A percentile compares a stretch with the other conserved stretches of the same genome.
These are phyloP conservation scores for Rhizopogon roseolus DNA, from an alignment of 768 basidiomycete genomes.

Conservation along the genomic window DNA sequence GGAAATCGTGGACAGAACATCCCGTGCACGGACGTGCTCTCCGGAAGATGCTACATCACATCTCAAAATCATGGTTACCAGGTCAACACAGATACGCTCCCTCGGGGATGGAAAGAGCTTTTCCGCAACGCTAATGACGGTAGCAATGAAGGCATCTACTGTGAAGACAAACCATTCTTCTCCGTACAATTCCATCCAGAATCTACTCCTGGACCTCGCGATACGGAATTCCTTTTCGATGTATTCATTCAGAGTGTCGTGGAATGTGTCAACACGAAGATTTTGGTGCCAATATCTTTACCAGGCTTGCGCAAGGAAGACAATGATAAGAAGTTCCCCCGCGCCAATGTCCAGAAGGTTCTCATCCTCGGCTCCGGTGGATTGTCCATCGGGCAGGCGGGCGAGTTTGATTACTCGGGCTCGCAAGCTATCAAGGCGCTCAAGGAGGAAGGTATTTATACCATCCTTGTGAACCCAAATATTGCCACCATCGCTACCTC, in stretches of 20 bases:
- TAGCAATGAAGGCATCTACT: slow-evolving; percentile 97
- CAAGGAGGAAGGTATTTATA: slow-evolving; percentile 98
- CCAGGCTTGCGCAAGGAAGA: slow-evolving; percentile 81
- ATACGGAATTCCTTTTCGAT: slow-evolving; percentile 98
- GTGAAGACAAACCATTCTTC: slow-evolving; percentile 89
- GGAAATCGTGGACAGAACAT: slow-evolving; percentile 99
- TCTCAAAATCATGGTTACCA: slow-evolving; percentile 99
- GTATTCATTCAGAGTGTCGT: slow-evolving; percentile 89
- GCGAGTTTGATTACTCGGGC: slow-evolving; percentile 99
- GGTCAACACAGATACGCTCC: slow-evolving; percentile 78
- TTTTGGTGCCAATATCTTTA: slow-evolving; percentile 56
- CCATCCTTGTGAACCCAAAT: slow-evolving; percentile 97
- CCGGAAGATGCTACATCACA: slow-evolving; percentile 97
- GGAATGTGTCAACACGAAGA: slow-evolving; percentile 60
- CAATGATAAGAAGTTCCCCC: slow-evolving; percentile 69
- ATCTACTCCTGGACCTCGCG: slow-evolving; percentile 92
- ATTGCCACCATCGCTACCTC: slow-evolving; percentile 98
- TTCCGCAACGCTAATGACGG: slow-evolving; percentile 97
- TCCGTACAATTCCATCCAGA: slow-evolving; percentile 99
- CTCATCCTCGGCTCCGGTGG: slow-evolving; percentile 97
- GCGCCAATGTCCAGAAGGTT: slow-evolving; percentile 83
- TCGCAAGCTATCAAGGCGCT: slow-evolving; percentile 99
- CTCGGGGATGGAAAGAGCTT: slow-evolving; percentile 85
- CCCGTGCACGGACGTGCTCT: slow-evolving; percentile 90
- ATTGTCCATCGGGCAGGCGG: slow-evolving; percentile 96